Evolutionary conservation across 495 filamentous ascomycete genomes (phyloP).

Genomic region (Xanthoparmelia taractica): DNA sequence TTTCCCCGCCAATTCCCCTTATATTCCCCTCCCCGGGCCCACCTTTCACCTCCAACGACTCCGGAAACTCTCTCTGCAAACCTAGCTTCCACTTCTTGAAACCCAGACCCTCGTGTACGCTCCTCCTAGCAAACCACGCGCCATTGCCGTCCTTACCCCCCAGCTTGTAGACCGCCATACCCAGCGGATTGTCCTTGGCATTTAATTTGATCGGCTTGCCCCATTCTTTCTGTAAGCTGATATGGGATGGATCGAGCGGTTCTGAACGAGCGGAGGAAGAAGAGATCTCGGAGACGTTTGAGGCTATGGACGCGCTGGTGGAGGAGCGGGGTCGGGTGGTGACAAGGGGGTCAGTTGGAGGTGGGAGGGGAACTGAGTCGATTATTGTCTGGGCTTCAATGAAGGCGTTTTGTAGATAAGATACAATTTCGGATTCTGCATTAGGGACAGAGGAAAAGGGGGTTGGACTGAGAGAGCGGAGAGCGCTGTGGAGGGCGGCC

Average conservation of each 20-base stretch:
- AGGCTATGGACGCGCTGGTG: conserved; percentile 34
- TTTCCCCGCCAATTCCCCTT: conserved; percentile 76
- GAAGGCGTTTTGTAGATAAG: conserved; percentile 55
- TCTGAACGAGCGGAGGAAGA: conserved; percentile 46
- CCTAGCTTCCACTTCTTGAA: conserved; percentile 61
- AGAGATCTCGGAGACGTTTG: conserved; percentile 40
- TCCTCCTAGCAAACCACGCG: conserved; percentile 81
- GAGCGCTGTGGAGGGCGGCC: conserved; percentile 61
- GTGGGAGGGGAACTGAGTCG: conserved; percentile 66
- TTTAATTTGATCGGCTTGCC: conserved; percentile 69
- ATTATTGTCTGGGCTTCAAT: conserved; percentile 57
- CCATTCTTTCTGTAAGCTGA: conserved; percentile 69
- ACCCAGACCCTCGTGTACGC: conserved; percentile 66
- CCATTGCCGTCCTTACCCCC: conserved; percentile 71
- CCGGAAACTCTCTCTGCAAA: conserved; percentile 48
- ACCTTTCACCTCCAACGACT: conserved; percentile 52
- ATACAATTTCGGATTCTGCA: conserved; percentile 41
- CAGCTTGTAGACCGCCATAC: conserved; percentile 72
- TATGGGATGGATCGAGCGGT: conserved; percentile 40
- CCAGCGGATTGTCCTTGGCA: conserved; percentile 65
- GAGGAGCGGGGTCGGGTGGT: conserved; percentile 32
- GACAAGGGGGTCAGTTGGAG: conserved; percentile 24
- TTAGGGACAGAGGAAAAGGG: conserved; percentile 56
- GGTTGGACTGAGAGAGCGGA: conserved; percentile 64
- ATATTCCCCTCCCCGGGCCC: conserved; percentile 62